Evolutionary conservation across 495 filamentous ascomycete species (phyloP).

Genomic region (Lasiosphaeria ovina): DNA sequence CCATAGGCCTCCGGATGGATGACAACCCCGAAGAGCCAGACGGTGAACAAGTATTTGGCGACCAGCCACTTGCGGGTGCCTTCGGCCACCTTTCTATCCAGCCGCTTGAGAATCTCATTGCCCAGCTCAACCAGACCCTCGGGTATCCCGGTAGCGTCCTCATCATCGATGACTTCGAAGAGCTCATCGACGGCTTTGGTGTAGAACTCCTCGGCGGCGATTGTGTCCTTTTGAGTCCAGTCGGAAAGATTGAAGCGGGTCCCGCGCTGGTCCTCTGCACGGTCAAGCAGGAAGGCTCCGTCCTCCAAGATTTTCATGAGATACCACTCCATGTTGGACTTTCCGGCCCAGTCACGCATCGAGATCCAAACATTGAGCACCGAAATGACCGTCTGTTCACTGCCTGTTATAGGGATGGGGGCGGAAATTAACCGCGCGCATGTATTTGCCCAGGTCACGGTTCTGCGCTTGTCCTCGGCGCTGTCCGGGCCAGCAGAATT

Average conservation of each 20-base stretch:
- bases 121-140: conserved; percentile 78
- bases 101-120: conserved; percentile 73
- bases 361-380: conserved; percentile 82
- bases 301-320: conserved; percentile 91
- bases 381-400: conserved; percentile 64
- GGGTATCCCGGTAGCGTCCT: conserved; percentile 77
- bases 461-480: conserved; percentile 66
- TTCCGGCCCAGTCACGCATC: conserved; percentile 85
- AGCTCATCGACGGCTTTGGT: conserved; percentile 73
- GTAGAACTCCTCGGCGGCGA: conserved; percentile 88
- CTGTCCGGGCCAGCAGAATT: conserved; percentile 79
- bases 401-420: conserved; percentile 41
- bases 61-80: conserved; percentile 76
- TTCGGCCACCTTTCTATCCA: conserved; percentile 68
- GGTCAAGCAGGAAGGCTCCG: conserved; percentile 84
- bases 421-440: conserved; percentile 74
- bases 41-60: conserved; percentile 87
- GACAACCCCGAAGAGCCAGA: conserved; percentile 78
- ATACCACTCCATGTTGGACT: conserved; percentile 85
- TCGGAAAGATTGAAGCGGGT: conserved; percentile 64
- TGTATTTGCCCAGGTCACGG: conserved; percentile 81
- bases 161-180: conserved; percentile 82
- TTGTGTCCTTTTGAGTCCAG: conserved; percentile 64
- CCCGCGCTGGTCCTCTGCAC: conserved; percentile 65
- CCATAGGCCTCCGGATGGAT: conserved; percentile 88